Evolutionary conservation across 306 rosid species (phyloP).

Genomic region (Pyrus bretschneideri): DNA sequence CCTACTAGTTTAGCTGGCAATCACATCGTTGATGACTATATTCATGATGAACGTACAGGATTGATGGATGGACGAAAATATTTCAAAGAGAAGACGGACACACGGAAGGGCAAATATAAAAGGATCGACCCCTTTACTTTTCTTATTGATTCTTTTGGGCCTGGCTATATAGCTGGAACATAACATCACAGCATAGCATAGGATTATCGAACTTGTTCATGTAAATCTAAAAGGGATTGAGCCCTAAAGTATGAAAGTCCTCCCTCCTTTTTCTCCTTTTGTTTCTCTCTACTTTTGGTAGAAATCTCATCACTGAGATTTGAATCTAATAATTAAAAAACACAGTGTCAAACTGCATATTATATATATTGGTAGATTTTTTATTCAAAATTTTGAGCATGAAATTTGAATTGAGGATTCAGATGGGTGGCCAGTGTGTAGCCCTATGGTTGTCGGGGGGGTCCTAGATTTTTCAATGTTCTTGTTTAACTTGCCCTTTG

Average conservation of each 20-base stretch:
- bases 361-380: background rate
- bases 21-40: constrained; percentile 10
- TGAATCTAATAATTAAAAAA: background rate
- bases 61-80: constrained; percentile 10
- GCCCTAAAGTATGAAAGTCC: constrained; percentile 1
- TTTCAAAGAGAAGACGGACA: background rate
- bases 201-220: constrained; percentile 14
- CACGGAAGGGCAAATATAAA: background rate
- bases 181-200: background rate
- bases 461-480: background rate
- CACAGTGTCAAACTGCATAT: background rate
- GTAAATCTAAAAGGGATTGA: constrained; percentile 1
- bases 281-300: background rate
- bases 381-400: background rate
- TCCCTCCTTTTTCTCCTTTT: background rate
- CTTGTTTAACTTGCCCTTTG: background rate
- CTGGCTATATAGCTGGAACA: background rate
- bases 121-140: background rate
- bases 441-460: no score
- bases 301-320: constrained; percentile 8
- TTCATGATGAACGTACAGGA: constrained; percentile 23
- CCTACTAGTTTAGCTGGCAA: constrained; percentile 21
- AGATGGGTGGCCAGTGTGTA: no score
- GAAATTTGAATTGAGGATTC: constrained; percentile 2
- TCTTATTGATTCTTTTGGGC: constrained; percentile 8